A percentile compares a stretch with the other conserved stretches of the same genome.
Conservation (phyloP, 768 basidiomycete genomes). For the Termitomyces sp. region DNA sequence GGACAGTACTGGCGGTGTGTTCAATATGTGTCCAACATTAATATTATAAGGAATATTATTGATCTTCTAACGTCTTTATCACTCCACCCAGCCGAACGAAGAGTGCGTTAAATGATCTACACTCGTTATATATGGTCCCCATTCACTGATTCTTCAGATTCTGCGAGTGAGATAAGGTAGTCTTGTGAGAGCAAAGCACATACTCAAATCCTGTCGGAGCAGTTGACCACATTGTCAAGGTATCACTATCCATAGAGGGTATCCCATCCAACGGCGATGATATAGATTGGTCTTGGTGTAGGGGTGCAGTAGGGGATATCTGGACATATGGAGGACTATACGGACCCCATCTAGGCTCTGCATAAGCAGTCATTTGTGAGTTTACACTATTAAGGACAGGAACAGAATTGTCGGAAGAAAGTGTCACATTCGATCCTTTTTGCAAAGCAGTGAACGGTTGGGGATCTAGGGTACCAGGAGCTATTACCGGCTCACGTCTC, state of each 20-base stretch:
- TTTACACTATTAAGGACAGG: background rate
- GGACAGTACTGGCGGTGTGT: no score
- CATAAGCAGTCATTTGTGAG: background rate
- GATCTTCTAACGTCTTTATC: background rate
- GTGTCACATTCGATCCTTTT: background rate
- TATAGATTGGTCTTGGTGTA: background rate
- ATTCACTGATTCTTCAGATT: constrained; percentile 32
- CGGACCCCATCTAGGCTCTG: background rate
- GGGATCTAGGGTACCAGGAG: background rate
- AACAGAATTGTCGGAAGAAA: background rate
- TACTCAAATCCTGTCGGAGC: constrained; percentile 60
- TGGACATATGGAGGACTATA: background rate
- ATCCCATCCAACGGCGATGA: constrained; percentile 14
- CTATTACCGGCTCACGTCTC: background rate
- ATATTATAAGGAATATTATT: background rate
- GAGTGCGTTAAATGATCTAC: constrained; percentile 27
- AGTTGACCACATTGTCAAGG: constrained; percentile 58
- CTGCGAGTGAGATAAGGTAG: background rate
- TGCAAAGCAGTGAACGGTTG: background rate
- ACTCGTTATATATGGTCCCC: constrained; percentile 37
- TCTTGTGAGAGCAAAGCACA: constrained; percentile 17
- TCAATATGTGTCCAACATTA: background rate
- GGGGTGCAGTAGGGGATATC: background rate
- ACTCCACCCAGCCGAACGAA: background rate
- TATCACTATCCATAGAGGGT: constrained; percentile 39